Base-by-base conservation (phyloP, 306 rosid genomes). In the Myrica gale region DNA sequence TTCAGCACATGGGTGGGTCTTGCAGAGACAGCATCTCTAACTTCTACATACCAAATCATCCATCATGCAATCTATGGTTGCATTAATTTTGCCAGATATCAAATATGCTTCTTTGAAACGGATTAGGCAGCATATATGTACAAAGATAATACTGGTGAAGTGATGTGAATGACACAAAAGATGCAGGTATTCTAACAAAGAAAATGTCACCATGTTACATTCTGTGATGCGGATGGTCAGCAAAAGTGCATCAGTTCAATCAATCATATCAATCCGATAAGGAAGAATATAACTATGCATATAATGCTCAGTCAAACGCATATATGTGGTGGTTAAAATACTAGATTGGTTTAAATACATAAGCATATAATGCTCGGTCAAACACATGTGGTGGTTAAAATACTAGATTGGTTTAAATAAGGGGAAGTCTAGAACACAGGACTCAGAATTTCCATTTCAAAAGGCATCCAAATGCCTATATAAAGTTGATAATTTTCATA, bases 1-100 rank as follows among this genome's bases (percentile, higher is more conserved):
- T 69, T 10, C 69, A 76, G 41, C 75, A 70, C 37, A 37, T 60
- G 54, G 75, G 21, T 9, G 42, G 41, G 56, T 66, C 65, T 47
- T 37, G 72, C 42, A 56, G 32, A 69, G 67, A 73, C 20, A 43
- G 57, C 26, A n/a, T 46, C 58, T 41, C 69, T 68, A 26, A 61
- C 42, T 61, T 61, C 68, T 12, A 61, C 16, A 58, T 58, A 23
- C 68, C 45, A 39, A 62, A 37, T 37, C 37, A 12, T 45, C 20
- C 44, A 37, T 39, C 2, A 42, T 17, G 7, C 15, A 65, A 39
- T 7, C 32, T 9, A 65, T 16, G 46, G 46, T 65, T 39, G 47
- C 46, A 16, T 41, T 26, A 63, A 47, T 39, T 63, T 41, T 10
- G 4, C 37, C 37, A 39, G 21, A 41, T 21, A 8, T 57, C 10